A percentile compares a stretch with the other conserved stretches of the same genome.
These are phyloP conservation scores for Zhuliangozyma blackwelliae DNA, from an alignment of 1,139 yeast genomes.

Conservation along the genomic window DNA sequence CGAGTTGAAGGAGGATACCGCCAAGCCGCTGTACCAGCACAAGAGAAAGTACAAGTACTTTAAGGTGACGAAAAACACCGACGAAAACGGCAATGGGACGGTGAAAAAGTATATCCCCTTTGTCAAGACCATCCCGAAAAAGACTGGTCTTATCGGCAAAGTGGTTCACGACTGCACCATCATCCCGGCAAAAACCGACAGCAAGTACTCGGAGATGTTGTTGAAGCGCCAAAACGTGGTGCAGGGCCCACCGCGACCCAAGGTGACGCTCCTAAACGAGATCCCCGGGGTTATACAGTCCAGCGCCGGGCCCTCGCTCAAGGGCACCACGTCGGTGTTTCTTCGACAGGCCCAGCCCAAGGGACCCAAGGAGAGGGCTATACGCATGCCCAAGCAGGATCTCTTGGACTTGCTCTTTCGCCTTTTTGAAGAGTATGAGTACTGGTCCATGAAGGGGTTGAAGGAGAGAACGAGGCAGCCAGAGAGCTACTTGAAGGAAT, in stretches of 20 bases:
- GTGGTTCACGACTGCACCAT: slow-evolving; percentile 90
- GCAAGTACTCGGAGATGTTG: slow-evolving; percentile 54
- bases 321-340: slow-evolving; percentile 61
- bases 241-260: slow-evolving; percentile 50
- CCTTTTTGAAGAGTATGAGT: slow-evolving; percentile 90
- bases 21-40: slow-evolving; percentile 16
- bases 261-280: slow-evolving; percentile 75
- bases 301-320: slow-evolving; percentile 78
- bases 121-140: slow-evolving; percentile 79
- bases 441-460: slow-evolving; percentile 93
- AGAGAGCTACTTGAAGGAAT: slow-evolving; percentile 86
- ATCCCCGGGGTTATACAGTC: slow-evolving; percentile 85
- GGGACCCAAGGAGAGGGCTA: slow-evolving; percentile 68
- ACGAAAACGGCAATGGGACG: slow-evolving; percentile 11
- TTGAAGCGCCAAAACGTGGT: slow-evolving; percentile 46
- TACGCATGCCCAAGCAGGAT: slow-evolving; percentile 91
- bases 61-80: slow-evolving; percentile 23
- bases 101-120: slow-evolving; percentile 57
- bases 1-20: slow-evolving; percentile 26
- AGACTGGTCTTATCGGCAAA: slow-evolving; percentile 81
- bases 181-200: slow-evolving; percentile 71
- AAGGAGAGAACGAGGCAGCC: slow-evolving; percentile 96
- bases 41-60: slow-evolving; percentile 22
- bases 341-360: slow-evolving; percentile 39
- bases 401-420: slow-evolving; percentile 83